Percentiles rank a stretch among this genome's conserved stretches.
phyloP scores from a whole-genome alignment of 2,329 filamentous ascomycete species.

The Pseudogymnoascus sp. region DNA sequence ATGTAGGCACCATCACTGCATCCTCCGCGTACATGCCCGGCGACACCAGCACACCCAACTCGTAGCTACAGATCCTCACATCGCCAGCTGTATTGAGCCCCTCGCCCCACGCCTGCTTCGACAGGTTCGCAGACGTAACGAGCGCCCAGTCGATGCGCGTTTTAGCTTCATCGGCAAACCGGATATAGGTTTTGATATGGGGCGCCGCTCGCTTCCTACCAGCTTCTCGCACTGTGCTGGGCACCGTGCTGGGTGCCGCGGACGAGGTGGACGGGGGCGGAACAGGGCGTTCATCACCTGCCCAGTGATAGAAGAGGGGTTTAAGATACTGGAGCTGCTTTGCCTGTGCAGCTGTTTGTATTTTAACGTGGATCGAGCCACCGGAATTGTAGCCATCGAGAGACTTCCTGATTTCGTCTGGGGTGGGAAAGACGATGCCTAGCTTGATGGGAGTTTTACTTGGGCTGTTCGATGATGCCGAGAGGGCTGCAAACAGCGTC shows the following conservation, averaged over 20 bases:
- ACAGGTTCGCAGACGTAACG: constrained; percentile 83
- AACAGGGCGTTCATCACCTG: constrained; percentile 40
- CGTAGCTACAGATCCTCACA: constrained; percentile 69
- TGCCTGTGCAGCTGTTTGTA: constrained; percentile 57
- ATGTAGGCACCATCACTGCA: constrained; percentile 57
- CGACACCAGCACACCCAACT: constrained; percentile 78
- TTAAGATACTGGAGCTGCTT: constrained; percentile 67
- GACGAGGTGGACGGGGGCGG: constrained; percentile 8
- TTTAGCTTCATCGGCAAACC: constrained; percentile 38
- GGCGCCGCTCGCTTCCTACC: constrained; percentile 65
- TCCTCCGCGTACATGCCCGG: constrained; percentile 47
- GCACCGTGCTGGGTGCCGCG: constrained; percentile 13
- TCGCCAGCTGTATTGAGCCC: constrained; percentile 46
- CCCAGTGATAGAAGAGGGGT: constrained; percentile 69
- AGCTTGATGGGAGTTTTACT: constrained; percentile 41
- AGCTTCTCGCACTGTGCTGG: constrained; percentile 35
- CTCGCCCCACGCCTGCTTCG: constrained; percentile 82
- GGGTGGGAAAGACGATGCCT: constrained; percentile 72
- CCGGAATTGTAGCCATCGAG: constrained; percentile 73
- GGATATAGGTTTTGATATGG: constrained; percentile 84
- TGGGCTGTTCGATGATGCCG: constrained; percentile 14
- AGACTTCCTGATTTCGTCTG: constrained; percentile 66
- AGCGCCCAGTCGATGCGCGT: constrained; percentile 70
- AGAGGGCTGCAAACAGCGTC: constrained; percentile 48
- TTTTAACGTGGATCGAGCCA: constrained; percentile 73